Evolutionary conservation across 345 rosid species (phyloP).

Genomic region (Ailanthus altissimus): DNA sequence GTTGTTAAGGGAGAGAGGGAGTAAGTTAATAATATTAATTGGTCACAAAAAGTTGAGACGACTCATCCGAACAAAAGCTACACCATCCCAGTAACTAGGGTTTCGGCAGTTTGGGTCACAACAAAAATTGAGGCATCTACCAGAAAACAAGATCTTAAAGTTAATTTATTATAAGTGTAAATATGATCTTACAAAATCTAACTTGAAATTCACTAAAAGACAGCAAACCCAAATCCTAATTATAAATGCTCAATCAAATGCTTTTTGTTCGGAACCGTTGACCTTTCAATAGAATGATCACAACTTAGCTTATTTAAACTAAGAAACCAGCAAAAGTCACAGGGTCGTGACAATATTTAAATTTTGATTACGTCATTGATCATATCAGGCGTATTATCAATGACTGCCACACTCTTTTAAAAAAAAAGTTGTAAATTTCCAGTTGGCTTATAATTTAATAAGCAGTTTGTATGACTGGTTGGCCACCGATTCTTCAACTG

Average conservation of each 20-base stretch:
- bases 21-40: neutral
- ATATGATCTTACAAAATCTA: neutral
- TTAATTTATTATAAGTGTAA: neutral
- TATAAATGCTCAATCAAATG: neutral
- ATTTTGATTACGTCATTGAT: neutral
- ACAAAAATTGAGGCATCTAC: neutral
- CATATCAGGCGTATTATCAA: neutral
- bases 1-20: neutral
- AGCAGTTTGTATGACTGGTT: neutral
- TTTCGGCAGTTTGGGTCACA: too few relatives aligned
- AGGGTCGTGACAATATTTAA: neutral
- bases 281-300: slow-evolving; percentile 7
- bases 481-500: neutral
- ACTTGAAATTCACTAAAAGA: neutral
- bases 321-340: slow-evolving; percentile 7
- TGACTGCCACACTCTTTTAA: neutral
- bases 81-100: too few relatives aligned
- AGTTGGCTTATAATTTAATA: neutral
- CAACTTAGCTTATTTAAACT: neutral
- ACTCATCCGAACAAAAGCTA: too few relatives aligned
- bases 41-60: too few relatives aligned
- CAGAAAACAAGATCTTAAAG: neutral
- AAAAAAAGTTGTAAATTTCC: neutral
- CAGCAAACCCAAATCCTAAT: neutral
- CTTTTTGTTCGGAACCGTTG: neutral